phyloP scores from a whole-genome alignment of 2,329 filamentous ascomycete species.

The Fusarium solani-melongenae region DNA sequence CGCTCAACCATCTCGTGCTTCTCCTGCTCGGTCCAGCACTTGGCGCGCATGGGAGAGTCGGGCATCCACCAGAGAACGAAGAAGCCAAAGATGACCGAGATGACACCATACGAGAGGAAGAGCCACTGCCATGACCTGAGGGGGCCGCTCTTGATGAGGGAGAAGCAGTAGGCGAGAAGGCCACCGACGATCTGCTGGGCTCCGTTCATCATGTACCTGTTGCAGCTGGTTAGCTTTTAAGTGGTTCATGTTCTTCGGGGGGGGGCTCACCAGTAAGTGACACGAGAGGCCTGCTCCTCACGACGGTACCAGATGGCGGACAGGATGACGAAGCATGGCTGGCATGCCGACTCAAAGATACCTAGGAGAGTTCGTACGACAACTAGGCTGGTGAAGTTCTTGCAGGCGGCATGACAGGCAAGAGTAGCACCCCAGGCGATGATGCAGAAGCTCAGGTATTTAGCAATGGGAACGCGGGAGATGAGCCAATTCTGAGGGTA shows the following conservation, averaged over 20 bases:
- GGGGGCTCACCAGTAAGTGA: constrained; percentile 66
- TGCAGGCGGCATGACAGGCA: constrained; percentile 69
- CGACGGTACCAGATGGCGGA: constrained; percentile 78
- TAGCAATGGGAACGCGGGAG: constrained; percentile 72
- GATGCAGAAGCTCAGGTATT: constrained; percentile 73
- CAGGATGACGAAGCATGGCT: constrained; percentile 74
- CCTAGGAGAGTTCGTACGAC: constrained; percentile 73
- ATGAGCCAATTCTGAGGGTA: constrained; percentile 73
- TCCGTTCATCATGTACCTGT: constrained; percentile 78
- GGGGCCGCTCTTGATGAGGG: constrained; percentile 62
- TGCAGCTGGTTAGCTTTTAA: neutral
- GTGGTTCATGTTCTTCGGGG: neutral
- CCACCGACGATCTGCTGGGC: constrained; percentile 78
- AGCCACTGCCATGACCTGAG: constrained; percentile 76
- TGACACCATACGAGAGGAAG: constrained; percentile 72
- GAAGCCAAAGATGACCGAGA: constrained; percentile 70
- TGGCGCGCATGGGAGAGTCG: constrained; percentile 76
- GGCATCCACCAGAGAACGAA: constrained; percentile 73
- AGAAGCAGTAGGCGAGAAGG: constrained; percentile 73
- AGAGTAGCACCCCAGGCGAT: constrained; percentile 71
- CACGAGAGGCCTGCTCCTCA: constrained; percentile 72
- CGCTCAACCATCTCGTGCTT: constrained; percentile 72
- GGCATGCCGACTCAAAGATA: constrained; percentile 76
- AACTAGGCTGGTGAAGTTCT: constrained; percentile 69
- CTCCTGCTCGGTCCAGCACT: constrained; percentile 73